phyloP scores from a whole-genome alignment of 768 basidiomycete species.

The Phanerodontia chrysosporium region DNA sequence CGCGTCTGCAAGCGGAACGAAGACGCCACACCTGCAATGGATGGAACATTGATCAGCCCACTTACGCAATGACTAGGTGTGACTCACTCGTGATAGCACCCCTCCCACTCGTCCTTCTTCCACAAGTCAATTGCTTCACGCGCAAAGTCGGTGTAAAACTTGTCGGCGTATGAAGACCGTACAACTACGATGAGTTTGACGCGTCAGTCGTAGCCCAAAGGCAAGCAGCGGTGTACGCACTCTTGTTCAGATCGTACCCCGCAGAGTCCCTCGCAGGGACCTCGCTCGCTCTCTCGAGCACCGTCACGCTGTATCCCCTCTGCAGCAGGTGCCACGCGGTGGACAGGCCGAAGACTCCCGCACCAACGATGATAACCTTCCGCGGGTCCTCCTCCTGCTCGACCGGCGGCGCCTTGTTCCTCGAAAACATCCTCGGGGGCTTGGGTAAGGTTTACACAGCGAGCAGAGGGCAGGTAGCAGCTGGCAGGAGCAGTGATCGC shows the following conservation, averaged over 20 bases:
- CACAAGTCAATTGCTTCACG: slow-evolving; percentile 74
- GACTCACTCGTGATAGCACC: slow-evolving; percentile 78
- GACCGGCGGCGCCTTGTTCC: background rate
- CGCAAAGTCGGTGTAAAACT: slow-evolving; percentile 65
- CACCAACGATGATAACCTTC: slow-evolving; percentile 67
- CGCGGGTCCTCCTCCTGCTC: background rate
- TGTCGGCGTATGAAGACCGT: slow-evolving; percentile 67
- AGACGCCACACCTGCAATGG: slow-evolving; percentile 57
- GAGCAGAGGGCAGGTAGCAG: background rate
- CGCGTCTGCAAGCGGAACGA: slow-evolving; percentile 43
- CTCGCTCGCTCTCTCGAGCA: slow-evolving; percentile 66
- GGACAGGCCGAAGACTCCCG: slow-evolving; percentile 84
- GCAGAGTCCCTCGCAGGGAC: slow-evolving; percentile 85
- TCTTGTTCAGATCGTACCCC: slow-evolving; percentile 49
- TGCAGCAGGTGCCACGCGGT: slow-evolving; percentile 76
- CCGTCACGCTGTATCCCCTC: slow-evolving; percentile 65
- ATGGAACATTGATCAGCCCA: background rate
- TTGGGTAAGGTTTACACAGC: background rate
- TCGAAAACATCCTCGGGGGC: background rate
- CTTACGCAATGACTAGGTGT: background rate
- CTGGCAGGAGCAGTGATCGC: too few relatives aligned
- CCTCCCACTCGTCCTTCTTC: slow-evolving; percentile 67
- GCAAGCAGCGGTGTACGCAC: slow-evolving; percentile 15
- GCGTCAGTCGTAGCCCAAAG: background rate
- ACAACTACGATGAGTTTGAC: slow-evolving; percentile 44